These are phyloP conservation scores for Zea luxurians DNA, from an alignment of 176 grass and related monocot genomes.

Conservation along the genomic window DNA sequence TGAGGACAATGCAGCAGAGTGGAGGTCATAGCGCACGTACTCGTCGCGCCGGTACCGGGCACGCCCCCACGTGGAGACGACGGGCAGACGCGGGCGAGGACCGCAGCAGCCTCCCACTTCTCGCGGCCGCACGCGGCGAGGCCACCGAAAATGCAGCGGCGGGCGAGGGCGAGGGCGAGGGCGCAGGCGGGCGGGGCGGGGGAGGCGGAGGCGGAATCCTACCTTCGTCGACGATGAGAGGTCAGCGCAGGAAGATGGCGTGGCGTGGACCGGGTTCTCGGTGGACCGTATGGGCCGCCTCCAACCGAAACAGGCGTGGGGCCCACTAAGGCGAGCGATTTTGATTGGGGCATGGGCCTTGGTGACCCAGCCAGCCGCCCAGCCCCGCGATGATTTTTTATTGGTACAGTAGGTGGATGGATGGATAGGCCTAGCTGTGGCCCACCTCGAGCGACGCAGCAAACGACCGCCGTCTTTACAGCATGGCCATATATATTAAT, in stretches of 20 bases:
- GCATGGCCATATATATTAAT: neutral
- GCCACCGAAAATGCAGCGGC: slow-evolving; percentile 19
- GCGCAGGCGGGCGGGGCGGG: neutral
- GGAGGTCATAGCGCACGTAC: neutral
- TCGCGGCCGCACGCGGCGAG: neutral
- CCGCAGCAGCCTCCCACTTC: too few relatives aligned
- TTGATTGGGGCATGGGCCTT: neutral
- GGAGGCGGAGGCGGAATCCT: neutral
- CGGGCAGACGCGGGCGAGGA: neutral
- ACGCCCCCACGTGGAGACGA: neutral
- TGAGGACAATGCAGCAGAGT: neutral
- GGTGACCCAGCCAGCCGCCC: neutral
- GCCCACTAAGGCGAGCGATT: neutral
- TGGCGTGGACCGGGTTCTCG: slow-evolving; percentile 39
- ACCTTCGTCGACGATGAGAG: neutral
- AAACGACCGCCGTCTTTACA: neutral
- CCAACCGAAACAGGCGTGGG: neutral
- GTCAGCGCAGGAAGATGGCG: slow-evolving; percentile 33
- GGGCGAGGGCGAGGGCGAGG: too few relatives aligned
- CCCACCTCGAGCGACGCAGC: neutral
- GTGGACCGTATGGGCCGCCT: slow-evolving; percentile 24
- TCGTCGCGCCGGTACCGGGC: neutral
- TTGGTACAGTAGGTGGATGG: neutral
- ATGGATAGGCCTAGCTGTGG: neutral
- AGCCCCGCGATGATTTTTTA: neutral